Base-by-base conservation (phyloP, 208 protist species). In the Acanthamoeba triangularis region DNA sequence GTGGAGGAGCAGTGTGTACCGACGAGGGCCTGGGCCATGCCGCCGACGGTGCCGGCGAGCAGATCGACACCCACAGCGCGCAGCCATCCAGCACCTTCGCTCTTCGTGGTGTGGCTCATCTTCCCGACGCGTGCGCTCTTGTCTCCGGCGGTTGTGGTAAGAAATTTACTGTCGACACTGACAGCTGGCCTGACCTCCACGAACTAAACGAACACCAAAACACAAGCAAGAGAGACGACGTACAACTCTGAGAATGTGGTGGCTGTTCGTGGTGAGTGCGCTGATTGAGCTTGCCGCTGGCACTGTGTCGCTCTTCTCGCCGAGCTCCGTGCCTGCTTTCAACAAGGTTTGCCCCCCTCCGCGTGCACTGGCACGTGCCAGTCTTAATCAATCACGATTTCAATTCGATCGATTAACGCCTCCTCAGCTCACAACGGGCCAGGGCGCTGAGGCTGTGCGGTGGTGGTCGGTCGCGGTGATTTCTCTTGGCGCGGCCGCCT, bases 191-290 rank as follows among this genome's bases (percentile, higher is more conserved):
- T 0, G 44, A 47, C 44, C 44, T 47, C 44, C 10, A 11, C 3
- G 41, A 7, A 47, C 6, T 3, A 3, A 13, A 6, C 18, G 30
- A 20, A 47, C 35, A 47, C n/a, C n/a, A 80, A 7, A 44, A 49
- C 14, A 23, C 33, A 3, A 78, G 20, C 0, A 49, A 80, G 72
- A 35, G 41, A 47, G 30, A 18, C 8, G 14, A 20, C 28, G 25
- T 5, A 3, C 28, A 33, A 8, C 25, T n/a, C 13, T 5, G 20
- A 76, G 56, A 63, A 74, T 84, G 74, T 84, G 74, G 74, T 84
- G 74, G 74, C 16, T 84, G 74, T 84, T 84, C 7, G 74, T 84
- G 6, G 74, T 84, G 74, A 84, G 74, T 20, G 74, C 74, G 33
- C 41, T 84, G 6, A 84, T 84, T 54, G 74, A 84, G 37, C 18